phyloP scores from a whole-genome alignment of 169 alveolate species.

The Babesia gibsoni region DNA sequence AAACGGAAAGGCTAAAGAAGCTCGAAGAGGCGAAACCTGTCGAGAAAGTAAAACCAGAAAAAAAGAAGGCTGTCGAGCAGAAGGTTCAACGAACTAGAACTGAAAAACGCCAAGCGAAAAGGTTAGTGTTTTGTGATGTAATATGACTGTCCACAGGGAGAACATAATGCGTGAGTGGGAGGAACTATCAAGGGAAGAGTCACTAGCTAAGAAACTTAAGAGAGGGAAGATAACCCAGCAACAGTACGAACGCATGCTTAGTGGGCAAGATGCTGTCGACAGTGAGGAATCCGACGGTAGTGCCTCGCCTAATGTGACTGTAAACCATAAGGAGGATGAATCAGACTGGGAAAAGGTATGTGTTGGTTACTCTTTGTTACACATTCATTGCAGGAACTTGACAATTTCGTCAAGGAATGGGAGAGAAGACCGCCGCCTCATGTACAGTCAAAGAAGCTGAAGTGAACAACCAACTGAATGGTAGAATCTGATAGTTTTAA shows the following conservation, averaged over 20 bases:
- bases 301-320: background rate
- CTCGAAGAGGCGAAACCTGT: background rate
- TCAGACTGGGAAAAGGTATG: conserved; percentile 39
- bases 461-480: no score
- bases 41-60: background rate
- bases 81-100: conserved; percentile 62
- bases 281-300: background rate
- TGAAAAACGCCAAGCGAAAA: conserved; percentile 72
- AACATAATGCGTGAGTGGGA: conserved; percentile 48
- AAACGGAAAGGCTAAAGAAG: conserved; percentile 21
- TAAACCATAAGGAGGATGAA: background rate
- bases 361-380: background rate
- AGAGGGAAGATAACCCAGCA: conserved; percentile 71
- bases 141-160: background rate
- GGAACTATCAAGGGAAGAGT: conserved; percentile 64
- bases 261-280: background rate
- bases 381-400: conserved; percentile 3
- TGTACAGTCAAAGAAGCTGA: no score
- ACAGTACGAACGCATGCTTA: conserved; percentile 22
- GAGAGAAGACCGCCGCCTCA: no score
- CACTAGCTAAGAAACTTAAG: conserved; percentile 82
- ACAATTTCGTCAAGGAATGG: conserved; percentile 35
- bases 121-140: background rate
- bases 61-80: background rate
- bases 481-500: no score